These are phyloP conservation scores for Atalantia buxifolia DNA, from an alignment of 345 rosid genomes.

Conservation along the genomic window DNA sequence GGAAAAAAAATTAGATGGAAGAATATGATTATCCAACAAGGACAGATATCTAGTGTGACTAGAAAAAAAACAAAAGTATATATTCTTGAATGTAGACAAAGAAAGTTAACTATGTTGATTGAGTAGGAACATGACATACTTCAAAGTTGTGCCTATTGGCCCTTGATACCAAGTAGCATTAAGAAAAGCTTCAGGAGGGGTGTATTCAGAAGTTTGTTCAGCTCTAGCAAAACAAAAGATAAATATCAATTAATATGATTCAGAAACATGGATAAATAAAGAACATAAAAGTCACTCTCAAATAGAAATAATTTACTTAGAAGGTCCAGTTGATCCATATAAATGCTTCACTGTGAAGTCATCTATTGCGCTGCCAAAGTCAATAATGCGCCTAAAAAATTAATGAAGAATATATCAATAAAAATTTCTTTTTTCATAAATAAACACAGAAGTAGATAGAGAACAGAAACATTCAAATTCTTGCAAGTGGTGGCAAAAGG, in stretches of 20 bases:
- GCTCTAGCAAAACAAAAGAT: slow-evolving; percentile 44
- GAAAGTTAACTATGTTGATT: background rate
- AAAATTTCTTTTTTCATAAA: background rate
- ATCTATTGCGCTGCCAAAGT: slow-evolving; percentile 93
- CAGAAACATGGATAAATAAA: background rate
- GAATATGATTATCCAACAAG: background rate
- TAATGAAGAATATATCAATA: slow-evolving; percentile 17
- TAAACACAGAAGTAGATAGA: background rate
- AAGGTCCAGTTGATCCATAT: slow-evolving; percentile 82
- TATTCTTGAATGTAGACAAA: slow-evolving; percentile 1
- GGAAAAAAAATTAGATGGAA: background rate
- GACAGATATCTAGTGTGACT: background rate
- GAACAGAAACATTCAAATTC: background rate
- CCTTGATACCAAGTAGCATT: slow-evolving; percentile 83
- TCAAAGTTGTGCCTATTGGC: slow-evolving; percentile 42
- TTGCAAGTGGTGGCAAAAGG: background rate
- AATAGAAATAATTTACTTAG: slow-evolving; percentile 51
- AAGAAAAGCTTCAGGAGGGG: slow-evolving; percentile 86
- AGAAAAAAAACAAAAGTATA: background rate
- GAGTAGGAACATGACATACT: slow-evolving; percentile 43
- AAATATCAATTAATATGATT: background rate
- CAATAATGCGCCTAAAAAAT: slow-evolving; percentile 78
- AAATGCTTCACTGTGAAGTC: slow-evolving; percentile 78
- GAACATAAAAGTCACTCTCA: slow-evolving; percentile 8
- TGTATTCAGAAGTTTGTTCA: slow-evolving; percentile 82